These are phyloP conservation scores for Lasiodiplodia hormozganensis DNA, from an alignment of 2,329 filamentous ascomycete species.

Conservation along the genomic window DNA sequence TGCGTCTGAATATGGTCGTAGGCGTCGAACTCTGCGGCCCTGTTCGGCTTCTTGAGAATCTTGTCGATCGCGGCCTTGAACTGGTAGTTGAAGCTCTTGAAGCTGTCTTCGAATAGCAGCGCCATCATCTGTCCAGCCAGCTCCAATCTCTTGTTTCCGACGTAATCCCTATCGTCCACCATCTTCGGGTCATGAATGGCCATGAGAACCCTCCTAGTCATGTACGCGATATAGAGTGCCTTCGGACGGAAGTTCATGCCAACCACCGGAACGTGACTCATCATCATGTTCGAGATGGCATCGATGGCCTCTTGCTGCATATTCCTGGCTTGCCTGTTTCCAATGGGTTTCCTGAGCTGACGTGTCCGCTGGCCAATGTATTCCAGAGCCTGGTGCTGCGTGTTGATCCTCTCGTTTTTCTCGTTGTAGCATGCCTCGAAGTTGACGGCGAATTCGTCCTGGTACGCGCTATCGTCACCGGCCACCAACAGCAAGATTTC, in stretches of 20 bases:
- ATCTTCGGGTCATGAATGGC: constrained; percentile 86
- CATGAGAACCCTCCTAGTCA: constrained; percentile 96
- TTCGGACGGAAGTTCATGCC: constrained; percentile 97
- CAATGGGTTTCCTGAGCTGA: constrained; percentile 74
- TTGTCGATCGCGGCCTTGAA: constrained; percentile 96
- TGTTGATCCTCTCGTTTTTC: constrained; percentile 69
- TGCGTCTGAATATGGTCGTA: constrained; percentile 83
- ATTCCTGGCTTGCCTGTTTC: constrained; percentile 67
- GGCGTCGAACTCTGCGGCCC: constrained; percentile 87
- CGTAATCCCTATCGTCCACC: constrained; percentile 96
- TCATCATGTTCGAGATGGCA: constrained; percentile 88
- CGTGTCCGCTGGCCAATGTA: constrained; percentile 88
- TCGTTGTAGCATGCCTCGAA: constrained; percentile 90
- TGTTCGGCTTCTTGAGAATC: constrained; percentile 89
- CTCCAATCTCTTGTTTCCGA: constrained; percentile 96
- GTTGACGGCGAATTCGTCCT: constrained; percentile 94
- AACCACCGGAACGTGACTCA: constrained; percentile 91
- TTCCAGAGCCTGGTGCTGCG: constrained; percentile 93
- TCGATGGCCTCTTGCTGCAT: constrained; percentile 92
- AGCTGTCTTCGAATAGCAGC: constrained; percentile 93
- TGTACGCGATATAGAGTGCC: constrained; percentile 93
- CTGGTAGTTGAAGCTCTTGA: constrained; percentile 91
- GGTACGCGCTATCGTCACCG: constrained; percentile 84
- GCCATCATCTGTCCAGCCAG: constrained; percentile 93
- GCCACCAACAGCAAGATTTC: constrained; percentile 93